These are phyloP conservation scores for Salmacisia buchloeana DNA, from an alignment of 1,284 basidiomycete genomes.

Conservation along the genomic window DNA sequence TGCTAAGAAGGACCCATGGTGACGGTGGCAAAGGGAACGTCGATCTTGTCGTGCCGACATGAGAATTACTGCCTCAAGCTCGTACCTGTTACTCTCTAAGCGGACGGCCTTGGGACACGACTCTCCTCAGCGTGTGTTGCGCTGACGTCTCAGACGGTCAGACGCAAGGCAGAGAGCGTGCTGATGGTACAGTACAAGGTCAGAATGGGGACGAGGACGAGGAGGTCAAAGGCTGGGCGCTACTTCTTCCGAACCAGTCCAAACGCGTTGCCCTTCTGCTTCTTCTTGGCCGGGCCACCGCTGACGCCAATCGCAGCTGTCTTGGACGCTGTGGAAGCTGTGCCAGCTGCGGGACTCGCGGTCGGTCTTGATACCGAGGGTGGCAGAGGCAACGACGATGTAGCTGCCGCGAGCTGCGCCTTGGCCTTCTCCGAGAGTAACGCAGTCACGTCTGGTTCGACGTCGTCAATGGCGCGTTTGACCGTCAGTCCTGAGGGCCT, in stretches of 20 bases:
- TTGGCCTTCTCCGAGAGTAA: constrained; percentile 24
- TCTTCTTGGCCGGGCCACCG: constrained; percentile 22
- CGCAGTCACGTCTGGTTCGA: constrained; percentile 20
- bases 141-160: no score
- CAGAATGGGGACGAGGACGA: no score
- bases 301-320: background rate
- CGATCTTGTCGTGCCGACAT: no score
- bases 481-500: background rate
- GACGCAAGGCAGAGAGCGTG: no score
- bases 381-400: background rate
- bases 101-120: no score
- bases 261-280: constrained; percentile 37
- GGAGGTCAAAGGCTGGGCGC: no score
- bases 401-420: constrained; percentile 19
- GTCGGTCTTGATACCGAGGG: background rate
- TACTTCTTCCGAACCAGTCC: constrained; percentile 46
- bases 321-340: constrained; percentile 7
- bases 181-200: no score
- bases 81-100: no score
- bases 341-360: background rate
- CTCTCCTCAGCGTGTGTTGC: no score
- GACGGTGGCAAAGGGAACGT: no score
- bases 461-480: constrained; percentile 24
- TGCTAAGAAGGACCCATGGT: no score
- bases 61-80: no score